Evolutionary conservation across 257 asterid species (phyloP).

Genomic region (Lithospermum erythrorhizon): DNA sequence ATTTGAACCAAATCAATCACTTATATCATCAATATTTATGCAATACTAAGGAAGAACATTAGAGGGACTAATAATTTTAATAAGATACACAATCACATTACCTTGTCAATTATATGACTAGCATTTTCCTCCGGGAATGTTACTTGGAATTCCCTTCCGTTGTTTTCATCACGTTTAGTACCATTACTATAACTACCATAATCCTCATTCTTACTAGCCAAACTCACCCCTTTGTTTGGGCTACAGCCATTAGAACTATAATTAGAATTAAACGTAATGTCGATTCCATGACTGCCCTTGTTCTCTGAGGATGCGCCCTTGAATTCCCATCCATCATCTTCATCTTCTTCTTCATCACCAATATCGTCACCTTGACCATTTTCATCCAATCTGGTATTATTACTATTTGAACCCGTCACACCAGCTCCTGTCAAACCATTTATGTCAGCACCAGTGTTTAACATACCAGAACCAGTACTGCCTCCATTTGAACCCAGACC

Average conservation of each 20-base stretch:
- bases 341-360: conserved; percentile 26
- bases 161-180: background rate
- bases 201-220: background rate
- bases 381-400: conserved; percentile 7
- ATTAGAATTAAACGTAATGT: background rate
- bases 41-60: too few relatives aligned
- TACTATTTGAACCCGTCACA: conserved; percentile 17
- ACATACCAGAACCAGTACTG: conserved; percentile 6
- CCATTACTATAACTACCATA: background rate
- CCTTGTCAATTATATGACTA: background rate
- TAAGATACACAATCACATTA: background rate
- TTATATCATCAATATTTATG: too few relatives aligned
- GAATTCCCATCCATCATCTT: conserved; percentile 63
- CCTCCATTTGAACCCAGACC: conserved; percentile 13
- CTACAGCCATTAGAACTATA: background rate
- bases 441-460: conserved; percentile 5
- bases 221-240: background rate
- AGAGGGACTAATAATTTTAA: background rate
- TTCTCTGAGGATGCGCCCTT: conserved; percentile 45
- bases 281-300: conserved; percentile 16
- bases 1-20: background rate
- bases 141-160: background rate
- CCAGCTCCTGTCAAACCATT: conserved; percentile 4
- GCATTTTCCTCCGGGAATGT: background rate
- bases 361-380: conserved; percentile 3